Evolutionary conservation across 164 flowering plant species (phyloP), one percentile per base, ranked within the genome.

Genomic region (Dillenia turbinata): DNA sequence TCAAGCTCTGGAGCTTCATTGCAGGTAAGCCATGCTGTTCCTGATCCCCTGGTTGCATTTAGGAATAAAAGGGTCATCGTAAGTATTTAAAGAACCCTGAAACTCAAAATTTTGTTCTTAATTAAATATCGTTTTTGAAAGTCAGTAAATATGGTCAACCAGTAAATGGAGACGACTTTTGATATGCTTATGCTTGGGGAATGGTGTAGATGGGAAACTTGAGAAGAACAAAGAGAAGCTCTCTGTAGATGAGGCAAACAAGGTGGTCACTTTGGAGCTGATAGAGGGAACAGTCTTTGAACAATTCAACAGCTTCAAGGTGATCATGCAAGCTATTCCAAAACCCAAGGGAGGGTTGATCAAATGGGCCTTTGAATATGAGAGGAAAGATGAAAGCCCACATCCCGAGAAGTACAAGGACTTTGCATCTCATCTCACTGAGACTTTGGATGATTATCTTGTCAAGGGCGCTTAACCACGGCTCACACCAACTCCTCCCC

Each of bases 1-100:
- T 66, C 57, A 40, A 69, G 61, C 12, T 0, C 68, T 75, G 76
- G 79, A 63, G 56, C 13, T 74, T 67, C 50, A 46, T 57, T 14
- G 33, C 33, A 2, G 33, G 33, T 26, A 26, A 26, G 2, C 33
- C 33, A 26, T 26, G 33, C 5, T 2, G 33, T 26, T 26, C 33
- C 33, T 26, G 33, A 26, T 26, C 33, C 33, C 33, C 33, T 26
- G 5, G 2, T 26, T 26, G 33, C 33, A 26, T n/a, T n/a, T n/a
- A n/a, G n/a, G n/a, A n/a, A n/a, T n/a, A n/a, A n/a, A n/a, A n/a
- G n/a, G n/a, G 5, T 26, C 33, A 26, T 26, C 2, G 5, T 26
- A 26, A 26, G 33, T 26, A 26, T 26, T 2, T 2, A 26, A 5
- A n/a, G 33, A 26, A 26, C 1, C 33, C 33, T 26, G 5, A 26